Conservation (phyloP, 2,329 filamentous ascomycete species). For the Nothophaeocryptopus gaeumannii region DNA sequence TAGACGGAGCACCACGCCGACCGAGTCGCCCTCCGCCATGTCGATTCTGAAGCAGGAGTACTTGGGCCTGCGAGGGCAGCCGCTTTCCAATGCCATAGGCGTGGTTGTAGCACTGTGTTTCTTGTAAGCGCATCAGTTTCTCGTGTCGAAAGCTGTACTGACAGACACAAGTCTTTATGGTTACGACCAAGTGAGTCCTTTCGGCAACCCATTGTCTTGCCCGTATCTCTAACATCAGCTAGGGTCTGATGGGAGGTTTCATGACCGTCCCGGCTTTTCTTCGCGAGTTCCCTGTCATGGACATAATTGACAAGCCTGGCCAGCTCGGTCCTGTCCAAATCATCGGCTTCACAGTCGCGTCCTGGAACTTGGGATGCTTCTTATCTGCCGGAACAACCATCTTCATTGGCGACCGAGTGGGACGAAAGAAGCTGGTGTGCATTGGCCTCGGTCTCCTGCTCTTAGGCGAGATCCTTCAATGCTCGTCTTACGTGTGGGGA, state of each 20-base stretch:
- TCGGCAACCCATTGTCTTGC: neutral
- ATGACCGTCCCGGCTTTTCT: constrained; percentile 66
- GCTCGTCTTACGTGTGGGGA: constrained; percentile 47
- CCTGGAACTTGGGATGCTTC: constrained; percentile 45
- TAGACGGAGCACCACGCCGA: no score
- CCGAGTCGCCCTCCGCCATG: no score
- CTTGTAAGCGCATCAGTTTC: no score
- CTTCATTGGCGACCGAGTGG: constrained; percentile 57
- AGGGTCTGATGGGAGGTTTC: constrained; percentile 45
- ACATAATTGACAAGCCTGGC: constrained; percentile 37
- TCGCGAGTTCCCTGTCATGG: constrained; percentile 41
- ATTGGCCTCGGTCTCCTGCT: constrained; percentile 58
- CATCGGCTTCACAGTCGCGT: constrained; percentile 41
- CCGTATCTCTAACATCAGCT: constrained; percentile 15
- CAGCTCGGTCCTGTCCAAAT: constrained; percentile 38
- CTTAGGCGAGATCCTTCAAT: constrained; percentile 58
- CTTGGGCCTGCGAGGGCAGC: constrained; percentile 18
- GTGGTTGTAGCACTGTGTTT: constrained; percentile 19
- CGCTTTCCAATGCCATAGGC: constrained; percentile 18
- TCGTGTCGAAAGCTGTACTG: neutral
- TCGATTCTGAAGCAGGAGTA: constrained; percentile 8
- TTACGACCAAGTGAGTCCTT: constrained; percentile 11
- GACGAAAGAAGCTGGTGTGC: constrained; percentile 56
- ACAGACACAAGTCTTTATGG: no score
- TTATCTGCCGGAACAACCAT: constrained; percentile 42